Conservation (phyloP, 2,329 filamentous ascomycete species). For the Blastomyces parvus region DNA sequence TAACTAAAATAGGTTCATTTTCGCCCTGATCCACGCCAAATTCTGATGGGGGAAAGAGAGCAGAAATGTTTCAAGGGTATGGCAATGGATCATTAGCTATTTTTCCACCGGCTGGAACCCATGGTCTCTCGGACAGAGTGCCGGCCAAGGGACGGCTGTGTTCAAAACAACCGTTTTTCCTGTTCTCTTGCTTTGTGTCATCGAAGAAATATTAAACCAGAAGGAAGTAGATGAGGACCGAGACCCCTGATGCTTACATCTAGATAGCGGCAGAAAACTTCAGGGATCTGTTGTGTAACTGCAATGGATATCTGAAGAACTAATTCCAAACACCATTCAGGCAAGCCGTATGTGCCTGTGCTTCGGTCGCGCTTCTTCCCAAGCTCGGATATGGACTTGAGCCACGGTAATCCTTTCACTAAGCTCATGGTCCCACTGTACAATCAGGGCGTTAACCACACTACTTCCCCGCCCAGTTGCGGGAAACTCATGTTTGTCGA, state of each 20-base stretch:
- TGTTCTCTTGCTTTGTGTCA: too few species aligned
- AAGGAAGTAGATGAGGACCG: too few species aligned
- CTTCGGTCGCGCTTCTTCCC: background rate
- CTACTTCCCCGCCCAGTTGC: background rate
- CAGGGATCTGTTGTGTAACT: too few species aligned
- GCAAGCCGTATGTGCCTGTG: background rate
- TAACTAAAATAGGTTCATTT: background rate
- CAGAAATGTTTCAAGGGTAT: too few species aligned
- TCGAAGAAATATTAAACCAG: too few species aligned
- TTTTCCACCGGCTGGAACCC: too few species aligned
- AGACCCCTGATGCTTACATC: too few species aligned
- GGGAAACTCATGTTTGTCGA: background rate
- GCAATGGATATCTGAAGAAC: background rate
- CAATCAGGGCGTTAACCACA: background rate
- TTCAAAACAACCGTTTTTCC: too few species aligned
- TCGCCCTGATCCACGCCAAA: background rate
- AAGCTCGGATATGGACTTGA: background rate
- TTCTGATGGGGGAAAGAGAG: background rate
- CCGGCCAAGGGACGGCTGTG: too few species aligned
- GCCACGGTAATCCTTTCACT: background rate
- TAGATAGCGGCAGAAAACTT: background rate
- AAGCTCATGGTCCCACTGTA: background rate
- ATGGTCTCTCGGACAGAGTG: too few species aligned
- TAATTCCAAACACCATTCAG: background rate
- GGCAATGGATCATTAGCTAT: too few species aligned